Percentiles rank a stretch among this genome's conserved stretches.
Evolutionary conservation across 2,329 filamentous ascomycete genomes (phyloP).

Genomic region (Fusarium pseudonygamai): DNA sequence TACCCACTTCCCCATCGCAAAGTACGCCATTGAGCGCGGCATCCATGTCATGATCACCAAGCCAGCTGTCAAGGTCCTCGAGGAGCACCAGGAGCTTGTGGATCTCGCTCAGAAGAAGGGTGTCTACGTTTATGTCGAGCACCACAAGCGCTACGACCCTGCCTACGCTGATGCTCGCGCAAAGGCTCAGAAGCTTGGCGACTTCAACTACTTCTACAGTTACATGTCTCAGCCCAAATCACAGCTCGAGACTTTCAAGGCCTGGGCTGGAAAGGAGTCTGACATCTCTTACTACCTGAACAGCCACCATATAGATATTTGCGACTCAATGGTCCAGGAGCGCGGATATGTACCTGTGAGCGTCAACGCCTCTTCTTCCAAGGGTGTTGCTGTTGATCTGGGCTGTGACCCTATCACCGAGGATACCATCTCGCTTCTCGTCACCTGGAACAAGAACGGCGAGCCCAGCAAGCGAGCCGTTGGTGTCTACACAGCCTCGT

Average conservation of each 20-base stretch:
- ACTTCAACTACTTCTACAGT: slow-evolving; percentile 98
- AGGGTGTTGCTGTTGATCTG: slow-evolving; percentile 79
- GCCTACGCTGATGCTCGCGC: slow-evolving; percentile 89
- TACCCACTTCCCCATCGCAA: slow-evolving; percentile 89
- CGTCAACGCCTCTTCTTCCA: slow-evolving; percentile 81
- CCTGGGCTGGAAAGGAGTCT: slow-evolving; percentile 90
- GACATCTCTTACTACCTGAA: slow-evolving; percentile 98
- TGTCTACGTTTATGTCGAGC: slow-evolving; percentile 93
- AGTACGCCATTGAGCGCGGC: slow-evolving; percentile 88
- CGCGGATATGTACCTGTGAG: slow-evolving; percentile 78
- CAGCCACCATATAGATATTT: slow-evolving; percentile 92
- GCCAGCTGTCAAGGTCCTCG: slow-evolving; percentile 86
- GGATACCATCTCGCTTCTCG: slow-evolving; percentile 91
- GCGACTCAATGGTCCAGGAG: slow-evolving; percentile 86
- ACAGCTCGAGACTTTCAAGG: slow-evolving; percentile 93
- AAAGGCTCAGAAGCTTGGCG: slow-evolving; percentile 79
- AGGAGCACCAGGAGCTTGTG: slow-evolving; percentile 81
- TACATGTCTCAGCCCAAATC: slow-evolving; percentile 96
- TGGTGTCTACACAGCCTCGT: slow-evolving; percentile 91
- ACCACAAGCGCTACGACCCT: slow-evolving; percentile 96
- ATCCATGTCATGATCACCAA: slow-evolving; percentile 96
- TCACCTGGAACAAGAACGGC: slow-evolving; percentile 83
- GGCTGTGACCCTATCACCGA: slow-evolving; percentile 86
- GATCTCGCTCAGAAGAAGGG: slow-evolving; percentile 75
- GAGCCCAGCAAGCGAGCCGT: slow-evolving; percentile 78